Evolutionary conservation across 1,284 basidiomycete genomes (phyloP), one percentile per base, ranked within the genome.

Genomic region (Tylopilus orsonianus): DNA sequence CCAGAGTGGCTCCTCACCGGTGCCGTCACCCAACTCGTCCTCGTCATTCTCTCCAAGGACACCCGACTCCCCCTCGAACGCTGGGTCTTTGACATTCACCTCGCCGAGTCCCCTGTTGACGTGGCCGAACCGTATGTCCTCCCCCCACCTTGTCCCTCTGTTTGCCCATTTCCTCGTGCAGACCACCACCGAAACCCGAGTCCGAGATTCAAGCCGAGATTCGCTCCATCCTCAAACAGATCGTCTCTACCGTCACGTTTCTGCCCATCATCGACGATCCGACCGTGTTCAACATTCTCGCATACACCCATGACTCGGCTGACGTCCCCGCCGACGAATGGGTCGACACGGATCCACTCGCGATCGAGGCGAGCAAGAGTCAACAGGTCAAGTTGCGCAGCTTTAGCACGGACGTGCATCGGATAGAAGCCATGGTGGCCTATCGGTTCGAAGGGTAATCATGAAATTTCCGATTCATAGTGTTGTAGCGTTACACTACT

Each of bases 191-290:
- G 6, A 90, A 90, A 59, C 81, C 86, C 2, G 94, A 98, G 62
- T 80, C 93, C 27, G 93, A 98, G 65, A 96, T 99, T 27, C 93
- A 97, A 69, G 90, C 89, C 24, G 96, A 99, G 77, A 99, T 99
- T 58, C 86, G 96, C 20, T 93, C 93, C 43, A 98, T 99, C 64
- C 83, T 99, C 67, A 97, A 98, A 73, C 97, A 99, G 71, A 99
- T 99, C 64, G 94, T 97, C 35, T 93, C 93, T 40, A 91, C 87
- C 59, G 93, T 95, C 56, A 97, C 96, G 13, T 98, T 97, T 71
- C 75, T 99, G 46, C 96, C 96, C 0, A 88, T 95, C 49, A 88
- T 98, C 41, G 90, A 97, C 58, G 93, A 97, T 68, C 88, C 91
- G 24, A 98, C 94, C 61, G 83, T 87, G 66, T 94, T 99, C 80